phyloP scores from a whole-genome alignment of 306 rosid genomes.

The Sophora flavescens region DNA sequence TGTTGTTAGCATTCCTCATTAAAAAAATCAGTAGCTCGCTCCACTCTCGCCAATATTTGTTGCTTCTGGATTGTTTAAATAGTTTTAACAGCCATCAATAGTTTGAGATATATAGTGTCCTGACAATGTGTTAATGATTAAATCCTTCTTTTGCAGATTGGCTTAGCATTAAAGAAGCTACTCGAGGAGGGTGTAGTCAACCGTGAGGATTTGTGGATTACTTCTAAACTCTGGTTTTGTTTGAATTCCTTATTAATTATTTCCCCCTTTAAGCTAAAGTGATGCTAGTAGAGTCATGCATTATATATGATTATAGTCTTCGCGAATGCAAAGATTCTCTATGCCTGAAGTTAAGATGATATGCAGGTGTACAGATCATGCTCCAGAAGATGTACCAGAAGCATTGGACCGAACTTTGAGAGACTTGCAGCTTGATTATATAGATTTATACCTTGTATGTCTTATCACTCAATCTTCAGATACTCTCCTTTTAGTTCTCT shows the following conservation, averaged over 20 bases:
- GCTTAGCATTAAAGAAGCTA: constrained; percentile 62
- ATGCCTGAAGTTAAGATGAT: neutral
- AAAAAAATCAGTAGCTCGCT: too few relatives aligned
- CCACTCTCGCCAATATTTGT: too few relatives aligned
- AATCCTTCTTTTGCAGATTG: constrained; percentile 58
- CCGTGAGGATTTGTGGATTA: constrained; percentile 82
- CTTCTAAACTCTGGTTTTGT: constrained; percentile 77
- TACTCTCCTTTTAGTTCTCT: too few relatives aligned
- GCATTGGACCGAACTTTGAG: constrained; percentile 66
- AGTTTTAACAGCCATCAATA: too few relatives aligned
- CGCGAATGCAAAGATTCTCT: neutral
- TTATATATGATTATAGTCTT: neutral
- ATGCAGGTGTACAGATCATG: constrained; percentile 68
- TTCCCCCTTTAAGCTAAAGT: neutral
- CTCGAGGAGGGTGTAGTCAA: constrained; percentile 72
- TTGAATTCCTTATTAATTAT: neutral
- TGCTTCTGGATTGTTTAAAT: too few relatives aligned
- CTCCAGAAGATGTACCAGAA: constrained; percentile 68
- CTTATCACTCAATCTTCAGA: neutral
- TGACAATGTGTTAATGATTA: neutral
- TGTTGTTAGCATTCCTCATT: too few relatives aligned
- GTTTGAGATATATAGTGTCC: too few relatives aligned
- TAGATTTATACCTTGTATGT: constrained; percentile 76
- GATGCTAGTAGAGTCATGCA: constrained; percentile 2
- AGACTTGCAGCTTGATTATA: constrained; percentile 73